These are phyloP conservation scores for Cercospora zeae-maydis DNA, from an alignment of 2,329 filamentous ascomycete genomes.

Conservation along the genomic window DNA sequence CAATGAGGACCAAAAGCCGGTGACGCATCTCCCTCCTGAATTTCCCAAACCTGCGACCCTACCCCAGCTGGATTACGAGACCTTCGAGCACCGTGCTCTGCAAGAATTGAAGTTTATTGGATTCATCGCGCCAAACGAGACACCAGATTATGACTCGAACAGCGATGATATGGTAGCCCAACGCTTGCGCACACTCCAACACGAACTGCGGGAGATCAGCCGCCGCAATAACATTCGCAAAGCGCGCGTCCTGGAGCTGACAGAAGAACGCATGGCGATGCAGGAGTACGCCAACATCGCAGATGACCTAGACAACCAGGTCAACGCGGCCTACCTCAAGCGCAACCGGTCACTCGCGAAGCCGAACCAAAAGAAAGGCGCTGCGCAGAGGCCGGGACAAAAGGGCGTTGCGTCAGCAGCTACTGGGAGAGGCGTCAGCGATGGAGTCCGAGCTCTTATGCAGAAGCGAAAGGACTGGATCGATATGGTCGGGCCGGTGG, in stretches of 20 bases:
- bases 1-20: conserved; percentile 51
- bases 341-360: conserved; percentile 84
- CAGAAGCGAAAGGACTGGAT: conserved; percentile 86
- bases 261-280: conserved; percentile 88
- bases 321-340: conserved; percentile 93
- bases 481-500: conserved; percentile 83
- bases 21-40: conserved; percentile 64
- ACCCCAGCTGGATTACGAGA: conserved; percentile 70
- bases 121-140: conserved; percentile 61
- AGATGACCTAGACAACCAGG: conserved; percentile 91
- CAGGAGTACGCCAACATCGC: conserved; percentile 97
- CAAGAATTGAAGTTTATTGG: conserved; percentile 89
- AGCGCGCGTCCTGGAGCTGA: conserved; percentile 76
- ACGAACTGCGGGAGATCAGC: conserved; percentile 75
- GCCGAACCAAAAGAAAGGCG: conserved; percentile 73
- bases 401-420: conserved; percentile 66
- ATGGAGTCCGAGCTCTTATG: conserved; percentile 88
- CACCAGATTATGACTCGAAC: conserved; percentile 80
- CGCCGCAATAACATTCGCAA: conserved; percentile 90
- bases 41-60: conserved; percentile 28
- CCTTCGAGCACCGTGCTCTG: conserved; percentile 86
- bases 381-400: conserved; percentile 55
- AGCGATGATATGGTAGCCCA: conserved; percentile 93
- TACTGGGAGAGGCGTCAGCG: conserved; percentile 77
- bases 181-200: conserved; percentile 79